phyloP scores from a whole-genome alignment of 169 alveolate genomes.

The Cystoisospora suis region DNA sequence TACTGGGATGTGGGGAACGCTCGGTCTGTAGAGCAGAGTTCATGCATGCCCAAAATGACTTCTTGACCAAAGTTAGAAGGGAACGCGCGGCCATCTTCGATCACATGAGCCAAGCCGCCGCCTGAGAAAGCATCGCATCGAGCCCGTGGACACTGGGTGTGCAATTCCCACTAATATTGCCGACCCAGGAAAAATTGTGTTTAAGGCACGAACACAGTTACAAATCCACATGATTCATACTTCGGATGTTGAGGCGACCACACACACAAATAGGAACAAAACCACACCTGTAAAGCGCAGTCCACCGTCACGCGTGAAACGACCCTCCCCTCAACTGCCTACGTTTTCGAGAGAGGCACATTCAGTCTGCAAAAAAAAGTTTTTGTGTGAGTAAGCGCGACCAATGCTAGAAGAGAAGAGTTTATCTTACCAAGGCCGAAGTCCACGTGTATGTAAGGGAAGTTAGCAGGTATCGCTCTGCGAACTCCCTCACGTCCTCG shows the following conservation, averaged over 20 bases:
- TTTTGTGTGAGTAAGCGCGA: too few relatives aligned
- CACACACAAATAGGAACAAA: not conserved
- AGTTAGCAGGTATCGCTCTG: conserved; percentile 27
- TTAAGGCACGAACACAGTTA: too few relatives aligned
- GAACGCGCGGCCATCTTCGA: conserved; percentile 47
- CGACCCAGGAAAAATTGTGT: too few relatives aligned
- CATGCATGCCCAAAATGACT: conserved; percentile 44
- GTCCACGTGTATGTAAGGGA: conserved; percentile 58
- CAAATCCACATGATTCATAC: too few relatives aligned
- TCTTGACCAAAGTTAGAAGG: conserved; percentile 35
- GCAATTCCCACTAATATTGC: too few relatives aligned
- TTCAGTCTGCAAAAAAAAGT: too few relatives aligned
- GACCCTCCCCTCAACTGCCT: not conserved
- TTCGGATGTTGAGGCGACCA: too few relatives aligned
- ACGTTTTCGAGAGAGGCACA: too few relatives aligned
- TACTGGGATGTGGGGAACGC: not conserved
- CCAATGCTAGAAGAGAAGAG: too few relatives aligned
- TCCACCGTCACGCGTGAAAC: too few relatives aligned
- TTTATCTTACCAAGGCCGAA: conserved; percentile 35
- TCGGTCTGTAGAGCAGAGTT: not conserved
- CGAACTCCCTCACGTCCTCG: conserved; percentile 40
- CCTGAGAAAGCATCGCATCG: too few relatives aligned
- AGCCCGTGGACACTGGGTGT: too few relatives aligned
- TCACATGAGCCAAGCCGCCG: conserved; percentile 58
- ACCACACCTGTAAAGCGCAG: not conserved